These are phyloP conservation scores for Russula vinacea DNA, from an alignment of 768 basidiomycete species.

Conservation along the genomic window DNA sequence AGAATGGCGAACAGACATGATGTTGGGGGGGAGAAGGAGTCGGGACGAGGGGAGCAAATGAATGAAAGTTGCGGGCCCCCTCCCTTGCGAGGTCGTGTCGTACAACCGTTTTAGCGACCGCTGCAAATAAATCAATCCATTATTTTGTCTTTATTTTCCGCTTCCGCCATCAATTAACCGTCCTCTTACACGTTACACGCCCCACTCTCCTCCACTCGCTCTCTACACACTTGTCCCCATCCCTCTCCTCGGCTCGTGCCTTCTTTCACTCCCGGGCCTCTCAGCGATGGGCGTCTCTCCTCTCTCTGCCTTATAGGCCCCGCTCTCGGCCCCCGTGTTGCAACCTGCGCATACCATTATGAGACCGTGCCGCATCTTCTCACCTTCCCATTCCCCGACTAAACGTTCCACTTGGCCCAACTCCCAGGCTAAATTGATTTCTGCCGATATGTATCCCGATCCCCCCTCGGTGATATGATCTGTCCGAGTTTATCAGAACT, in stretches of 20 bases:
- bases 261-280: not conserved
- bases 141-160: slow-evolving; percentile 4
- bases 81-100: slow-evolving; percentile 11
- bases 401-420: slow-evolving; percentile 14
- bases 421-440: slow-evolving; percentile 6
- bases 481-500: slow-evolving; percentile 5
- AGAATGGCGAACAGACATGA: slow-evolving; percentile 40
- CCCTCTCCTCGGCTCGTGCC: not conserved
- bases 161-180: not conserved
- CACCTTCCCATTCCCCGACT: slow-evolving; percentile 3
- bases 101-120: not conserved
- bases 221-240: not conserved
- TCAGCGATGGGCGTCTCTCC: not conserved
- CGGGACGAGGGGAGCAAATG: not conserved
- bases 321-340: slow-evolving; percentile 9
- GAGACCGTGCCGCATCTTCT: slow-evolving; percentile 22
- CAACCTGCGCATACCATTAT: slow-evolving; percentile 18
- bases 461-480: slow-evolving; percentile 8
- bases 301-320: not conserved
- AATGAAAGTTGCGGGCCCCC: not conserved
- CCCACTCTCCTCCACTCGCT: not conserved
- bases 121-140: not conserved
- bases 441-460: slow-evolving; percentile 9
- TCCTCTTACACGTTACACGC: slow-evolving; percentile 23
- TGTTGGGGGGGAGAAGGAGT: slow-evolving; percentile 3